These are phyloP conservation scores for Talaromyces sp. DNA, from an alignment of 2,329 filamentous ascomycete genomes.

Conservation along the genomic window DNA sequence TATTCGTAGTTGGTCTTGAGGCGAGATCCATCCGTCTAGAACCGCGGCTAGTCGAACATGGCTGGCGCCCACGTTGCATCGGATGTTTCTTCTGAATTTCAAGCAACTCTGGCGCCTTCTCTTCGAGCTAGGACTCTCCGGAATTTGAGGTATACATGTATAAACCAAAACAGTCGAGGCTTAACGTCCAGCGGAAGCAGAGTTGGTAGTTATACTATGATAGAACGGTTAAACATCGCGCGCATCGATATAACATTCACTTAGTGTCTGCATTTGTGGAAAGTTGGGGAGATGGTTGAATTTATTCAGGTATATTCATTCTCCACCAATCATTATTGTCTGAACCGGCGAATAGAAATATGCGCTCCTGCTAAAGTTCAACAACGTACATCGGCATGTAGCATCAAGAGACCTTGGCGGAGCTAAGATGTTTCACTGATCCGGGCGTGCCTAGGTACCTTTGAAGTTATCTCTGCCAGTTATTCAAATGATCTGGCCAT, in stretches of 20 bases:
- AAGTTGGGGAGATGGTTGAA: background rate
- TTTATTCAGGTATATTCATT: background rate
- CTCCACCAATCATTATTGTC: background rate
- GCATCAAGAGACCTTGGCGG: background rate
- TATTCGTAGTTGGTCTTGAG: background rate
- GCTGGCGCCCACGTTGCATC: constrained; percentile 9
- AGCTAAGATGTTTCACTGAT: background rate
- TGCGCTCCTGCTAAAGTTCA: background rate
- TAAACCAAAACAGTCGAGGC: background rate
- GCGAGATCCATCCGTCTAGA: background rate
- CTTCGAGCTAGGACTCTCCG: background rate
- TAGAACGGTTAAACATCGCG: background rate
- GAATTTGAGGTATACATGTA: background rate
- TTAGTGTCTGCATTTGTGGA: background rate
- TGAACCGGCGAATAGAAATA: background rate
- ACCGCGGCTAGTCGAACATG: background rate
- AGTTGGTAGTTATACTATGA: background rate
- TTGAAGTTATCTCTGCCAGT: background rate
- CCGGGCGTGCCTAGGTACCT: background rate
- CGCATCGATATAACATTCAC: background rate
- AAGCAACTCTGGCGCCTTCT: background rate
- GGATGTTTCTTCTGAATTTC: background rate
- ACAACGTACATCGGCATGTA: background rate
- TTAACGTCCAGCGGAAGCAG: background rate
- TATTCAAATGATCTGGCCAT: background rate